Evolutionary conservation across 2,329 filamentous ascomycete species (phyloP), one percentile per base, ranked within the genome.

Genomic region (Hypomyces rosellus): DNA sequence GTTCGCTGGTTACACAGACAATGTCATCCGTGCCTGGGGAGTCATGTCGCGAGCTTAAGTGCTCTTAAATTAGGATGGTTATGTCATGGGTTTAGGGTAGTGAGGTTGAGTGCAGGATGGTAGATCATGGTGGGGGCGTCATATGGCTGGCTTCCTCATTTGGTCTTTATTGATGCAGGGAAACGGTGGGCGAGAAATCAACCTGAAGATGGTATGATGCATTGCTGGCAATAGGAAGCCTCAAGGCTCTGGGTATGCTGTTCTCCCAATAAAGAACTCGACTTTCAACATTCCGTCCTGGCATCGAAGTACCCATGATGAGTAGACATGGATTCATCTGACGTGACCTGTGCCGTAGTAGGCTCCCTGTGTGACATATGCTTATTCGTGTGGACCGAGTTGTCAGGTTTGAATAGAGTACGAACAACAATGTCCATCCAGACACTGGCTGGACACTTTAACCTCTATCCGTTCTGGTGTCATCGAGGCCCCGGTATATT

Each of bases 1-100:
- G 74, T 99, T 99, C 76, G 91, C 93, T 73, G 93, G 93, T 76
- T 99, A 99, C 85, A 99, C 93, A 67, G 93, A 99, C 81, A 97
- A 96, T 85, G 87, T 95, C 80, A 96, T 96, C 80, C 88, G 91
- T 69, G 90, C 89, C 65, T 96, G 90, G 90, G 90, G 90, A 78
- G 90, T 96, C 70, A 95, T 96, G 89, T 93, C 89, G 74, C 84
- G 89, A 75, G 88, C 86, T 77, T 91, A 89, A 73, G 64, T 54
- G 53, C 41, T 44, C 15, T 41, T 14, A 15, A 14, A 15, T 9
- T 13, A 30, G 25, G 37, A 16, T 20, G 34, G 33, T 36, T n/a
- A 34, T 18, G 16, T 41, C 34, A 39, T 47, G 30, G 37, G 14
- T 40, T 44, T 33, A 25, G 41, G 20, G 25, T 25, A 18, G 12